Base-by-base conservation (phyloP, 306 rosid species). In the Crotalaria pallida region DNA sequence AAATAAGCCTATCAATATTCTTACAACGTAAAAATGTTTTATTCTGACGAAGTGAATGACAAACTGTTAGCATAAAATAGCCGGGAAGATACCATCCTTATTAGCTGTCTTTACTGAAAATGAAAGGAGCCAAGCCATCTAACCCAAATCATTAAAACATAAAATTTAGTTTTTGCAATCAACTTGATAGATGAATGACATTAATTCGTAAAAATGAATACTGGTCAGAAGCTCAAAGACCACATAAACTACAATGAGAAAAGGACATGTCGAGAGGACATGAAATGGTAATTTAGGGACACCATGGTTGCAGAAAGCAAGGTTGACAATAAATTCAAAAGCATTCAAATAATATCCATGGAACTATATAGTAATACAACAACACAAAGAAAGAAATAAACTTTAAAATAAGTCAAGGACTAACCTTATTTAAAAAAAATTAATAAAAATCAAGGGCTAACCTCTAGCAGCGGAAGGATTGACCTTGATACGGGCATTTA, bases 391-490 rank as follows among this genome's bases (percentile, higher is more conserved):
- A 40, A 8, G 12, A 9, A 13, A 33, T 2, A 55, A 52, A 40
- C 33, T 11, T 6, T 41, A 22, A 31, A 45, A 15, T 56, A 60
- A 31, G 62, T 57, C 36, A 48, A 45, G 31, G 65, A 77, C 78
- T 38, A 67, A 88, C 96, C 88, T 83, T n/a, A n/a, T n/a, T n/a
- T n/a, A n/a, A n/a, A n/a, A n/a, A n/a, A n/a, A n/a, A n/a, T 6
- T 41, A 22, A 31, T 36, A 15, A 49, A 60, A 31, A 57, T 57
- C 36, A 48, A 45, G 31, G 65, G 75, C 78, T 38, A 67, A 88
- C 96, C 88, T 83, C 79, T 67, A 45, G 56, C 62, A 75, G 72
- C 60, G 67, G 72, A 73, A 41, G 76, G 64, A 65, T 67, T 59
- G 58, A 38, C 69, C 70, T 72, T 31, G 55, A 51, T 71, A 73